Percentiles rank a stretch among this genome's conserved stretches.
Conservation (phyloP, 768 basidiomycete species). For the Pulveroboletus sp. region DNA sequence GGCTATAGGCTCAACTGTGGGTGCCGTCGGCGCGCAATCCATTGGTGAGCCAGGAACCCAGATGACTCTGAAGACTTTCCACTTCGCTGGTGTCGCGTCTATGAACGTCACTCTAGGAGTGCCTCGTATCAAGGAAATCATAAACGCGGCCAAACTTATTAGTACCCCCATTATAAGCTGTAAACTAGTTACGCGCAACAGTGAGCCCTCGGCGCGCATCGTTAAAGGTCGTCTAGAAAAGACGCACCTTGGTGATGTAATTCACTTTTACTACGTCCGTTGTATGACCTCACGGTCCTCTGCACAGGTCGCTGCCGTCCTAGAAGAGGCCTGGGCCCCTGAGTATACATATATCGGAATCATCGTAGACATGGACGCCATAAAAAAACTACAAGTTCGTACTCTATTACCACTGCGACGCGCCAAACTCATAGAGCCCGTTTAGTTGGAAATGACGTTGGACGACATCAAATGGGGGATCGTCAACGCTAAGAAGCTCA, state of each 20-base stretch:
- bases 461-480: constrained; percentile 94
- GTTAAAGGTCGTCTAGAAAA: constrained; percentile 96
- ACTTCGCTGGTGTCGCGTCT: constrained; percentile 98
- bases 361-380: constrained; percentile 83
- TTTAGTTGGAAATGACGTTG: constrained; percentile 83
- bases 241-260: constrained; percentile 90
- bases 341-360: constrained; percentile 91
- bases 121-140: constrained; percentile 99
- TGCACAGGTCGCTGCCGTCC: constrained; percentile 75
- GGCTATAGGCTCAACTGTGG: constrained; percentile 83
- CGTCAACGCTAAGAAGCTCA: constrained; percentile 80
- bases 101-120: constrained; percentile 99
- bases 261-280: background rate
- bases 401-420: background rate
- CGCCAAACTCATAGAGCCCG: background rate
- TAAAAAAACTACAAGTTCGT: constrained; percentile 79
- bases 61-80: constrained; percentile 99
- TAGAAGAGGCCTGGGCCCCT: constrained; percentile 95
- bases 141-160: constrained; percentile 97
- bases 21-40: constrained; percentile 97
- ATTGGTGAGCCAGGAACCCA: constrained; percentile 99
- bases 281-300: background rate
- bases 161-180: constrained; percentile 99
- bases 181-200: constrained; percentile 78
- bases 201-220: constrained; percentile 93